Evolutionary conservation across 2,329 filamentous ascomycete species (phyloP).

Genomic region (Paraconiothyrium brasiliense): DNA sequence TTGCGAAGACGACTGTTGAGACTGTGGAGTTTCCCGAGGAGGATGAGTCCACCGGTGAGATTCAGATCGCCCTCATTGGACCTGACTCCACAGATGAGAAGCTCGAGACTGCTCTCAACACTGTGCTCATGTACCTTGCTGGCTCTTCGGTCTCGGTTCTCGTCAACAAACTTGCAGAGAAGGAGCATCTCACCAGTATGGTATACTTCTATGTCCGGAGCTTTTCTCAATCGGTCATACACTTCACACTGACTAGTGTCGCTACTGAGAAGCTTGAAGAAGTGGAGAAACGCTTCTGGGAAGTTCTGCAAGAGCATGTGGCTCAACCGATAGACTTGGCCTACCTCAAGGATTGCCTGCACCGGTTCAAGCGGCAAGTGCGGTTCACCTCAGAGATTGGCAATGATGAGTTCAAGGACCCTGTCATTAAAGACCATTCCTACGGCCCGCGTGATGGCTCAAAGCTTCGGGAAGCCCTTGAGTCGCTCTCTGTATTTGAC

Average conservation of each 20-base stretch:
- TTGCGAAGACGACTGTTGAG: slow-evolving; percentile 77
- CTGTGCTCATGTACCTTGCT: slow-evolving; percentile 85
- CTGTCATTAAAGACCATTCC: slow-evolving; percentile 90
- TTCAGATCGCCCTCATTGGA: slow-evolving; percentile 86
- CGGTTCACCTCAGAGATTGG: slow-evolving; percentile 86
- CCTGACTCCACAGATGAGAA: slow-evolving; percentile 77
- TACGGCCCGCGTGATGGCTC: slow-evolving; percentile 86
- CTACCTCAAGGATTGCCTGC: slow-evolving; percentile 89
- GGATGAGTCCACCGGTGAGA: slow-evolving; percentile 91
- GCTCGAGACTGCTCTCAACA: slow-evolving; percentile 74
- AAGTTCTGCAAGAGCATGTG: slow-evolving; percentile 82
- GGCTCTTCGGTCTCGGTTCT: slow-evolving; percentile 92
- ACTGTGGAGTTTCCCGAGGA: slow-evolving; percentile 94
- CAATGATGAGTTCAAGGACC: slow-evolving; percentile 81
- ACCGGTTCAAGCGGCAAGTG: slow-evolving; percentile 80
- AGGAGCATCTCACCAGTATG: slow-evolving; percentile 88
- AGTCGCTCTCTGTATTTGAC: slow-evolving; percentile 65
- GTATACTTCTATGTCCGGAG: slow-evolving; percentile 82
- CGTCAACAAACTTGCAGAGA: slow-evolving; percentile 92
- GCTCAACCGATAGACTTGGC: slow-evolving; percentile 85
- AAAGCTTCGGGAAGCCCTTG: slow-evolving; percentile 52
- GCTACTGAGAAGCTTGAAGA: slow-evolving; percentile 83
- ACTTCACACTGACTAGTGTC: slow-evolving; percentile 86
- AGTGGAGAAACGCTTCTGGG: slow-evolving; percentile 86
- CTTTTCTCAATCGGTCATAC: slow-evolving; percentile 83